Evolutionary conservation across 805 yeast genomes (phyloP).

Genomic region (Teunomyces stri): DNA sequence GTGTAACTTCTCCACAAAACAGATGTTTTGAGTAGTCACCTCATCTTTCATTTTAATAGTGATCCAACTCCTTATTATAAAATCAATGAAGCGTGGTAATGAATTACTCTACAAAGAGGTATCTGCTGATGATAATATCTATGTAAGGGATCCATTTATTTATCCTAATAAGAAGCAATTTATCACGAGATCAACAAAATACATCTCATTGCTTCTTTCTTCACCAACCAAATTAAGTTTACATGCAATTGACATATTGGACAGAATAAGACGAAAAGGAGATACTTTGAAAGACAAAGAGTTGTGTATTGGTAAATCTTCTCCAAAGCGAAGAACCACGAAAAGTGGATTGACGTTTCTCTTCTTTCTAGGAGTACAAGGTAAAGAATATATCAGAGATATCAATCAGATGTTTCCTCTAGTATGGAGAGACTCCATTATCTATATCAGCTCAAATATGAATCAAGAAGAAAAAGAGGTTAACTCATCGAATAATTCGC

Average conservation of each 20-base stretch:
- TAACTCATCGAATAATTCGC: constrained; percentile 8
- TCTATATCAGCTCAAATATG: constrained; percentile 18
- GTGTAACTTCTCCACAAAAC: background rate
- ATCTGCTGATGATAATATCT: background rate
- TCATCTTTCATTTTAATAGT: background rate
- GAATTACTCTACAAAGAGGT: background rate
- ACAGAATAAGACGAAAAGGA: background rate
- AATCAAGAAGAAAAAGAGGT: background rate
- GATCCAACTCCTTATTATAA: background rate
- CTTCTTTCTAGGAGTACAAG: constrained; percentile 32
- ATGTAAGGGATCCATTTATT: background rate
- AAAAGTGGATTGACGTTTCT: background rate
- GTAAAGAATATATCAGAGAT: constrained; percentile 25
- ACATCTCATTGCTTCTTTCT: background rate
- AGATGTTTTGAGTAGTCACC: background rate
- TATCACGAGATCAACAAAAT: background rate
- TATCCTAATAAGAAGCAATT: background rate
- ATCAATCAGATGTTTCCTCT: constrained; percentile 11
- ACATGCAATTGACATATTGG: background rate
- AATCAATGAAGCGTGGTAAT: background rate
- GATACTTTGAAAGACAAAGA: background rate
- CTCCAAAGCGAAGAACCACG: background rate
- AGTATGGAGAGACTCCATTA: background rate
- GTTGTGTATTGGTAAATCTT: background rate
- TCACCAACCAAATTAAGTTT: background rate